Evolutionary conservation across 2,329 filamentous ascomycete genomes (phyloP).

Genomic region (Nemania diffusa): DNA sequence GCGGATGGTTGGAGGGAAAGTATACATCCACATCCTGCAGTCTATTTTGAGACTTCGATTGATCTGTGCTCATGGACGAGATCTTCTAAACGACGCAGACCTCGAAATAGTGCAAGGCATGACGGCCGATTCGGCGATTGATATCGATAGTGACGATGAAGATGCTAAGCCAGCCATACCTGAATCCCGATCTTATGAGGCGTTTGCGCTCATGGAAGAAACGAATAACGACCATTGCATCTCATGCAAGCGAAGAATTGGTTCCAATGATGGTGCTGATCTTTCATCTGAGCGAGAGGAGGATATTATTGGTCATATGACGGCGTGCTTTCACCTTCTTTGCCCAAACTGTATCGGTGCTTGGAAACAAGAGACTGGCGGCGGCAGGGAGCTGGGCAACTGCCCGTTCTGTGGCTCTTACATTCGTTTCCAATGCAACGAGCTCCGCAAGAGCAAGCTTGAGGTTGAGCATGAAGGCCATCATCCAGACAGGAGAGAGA

Average conservation of each 20-base stretch:
- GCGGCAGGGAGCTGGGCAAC: conserved; percentile 56
- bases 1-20: conserved; percentile 79
- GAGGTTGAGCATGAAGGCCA: conserved; percentile 67
- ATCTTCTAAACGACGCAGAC: conserved; percentile 86
- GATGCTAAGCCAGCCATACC: conserved; percentile 67
- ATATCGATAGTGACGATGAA: conserved; percentile 82
- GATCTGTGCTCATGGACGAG: conserved; percentile 93
- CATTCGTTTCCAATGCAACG: conserved; percentile 72
- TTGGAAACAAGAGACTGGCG: conserved; percentile 67
- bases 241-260: conserved; percentile 73
- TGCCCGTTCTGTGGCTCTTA: conserved; percentile 77
- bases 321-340: conserved; percentile 86
- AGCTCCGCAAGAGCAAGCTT: conserved; percentile 72
- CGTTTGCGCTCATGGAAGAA: conserved; percentile 85
- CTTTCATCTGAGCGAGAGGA: conserved; percentile 69
- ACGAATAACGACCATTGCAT: conserved; percentile 80
- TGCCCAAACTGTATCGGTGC: conserved; percentile 77
- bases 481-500: conserved; percentile 52
- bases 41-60: conserved; percentile 89
- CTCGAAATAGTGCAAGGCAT: conserved; percentile 81
- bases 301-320: conserved; percentile 79
- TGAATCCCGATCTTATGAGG: conserved; percentile 82
- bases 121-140: conserved; percentile 86
- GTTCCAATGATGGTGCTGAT: conserved; percentile 61
- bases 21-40: conserved; percentile 94